Conservation (phyloP, 2,329 filamentous ascomycete species). For the Pestalotiopsis sp. region DNA sequence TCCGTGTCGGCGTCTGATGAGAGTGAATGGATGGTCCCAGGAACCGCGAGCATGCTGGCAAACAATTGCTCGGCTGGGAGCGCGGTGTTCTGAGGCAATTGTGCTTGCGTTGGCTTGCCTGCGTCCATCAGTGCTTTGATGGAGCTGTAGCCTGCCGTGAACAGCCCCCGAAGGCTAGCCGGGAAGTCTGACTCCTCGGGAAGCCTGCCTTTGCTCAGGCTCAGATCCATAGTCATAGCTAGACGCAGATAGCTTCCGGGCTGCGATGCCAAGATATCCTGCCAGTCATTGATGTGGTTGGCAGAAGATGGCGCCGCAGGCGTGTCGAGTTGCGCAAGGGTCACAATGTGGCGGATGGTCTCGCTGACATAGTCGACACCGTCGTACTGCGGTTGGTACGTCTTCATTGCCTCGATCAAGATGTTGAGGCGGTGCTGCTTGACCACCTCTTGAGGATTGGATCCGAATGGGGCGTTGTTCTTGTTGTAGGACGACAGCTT, state of each 20-base stretch:
- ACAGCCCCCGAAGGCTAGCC: constrained; percentile 37
- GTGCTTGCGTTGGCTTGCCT: neutral
- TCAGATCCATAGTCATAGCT: constrained; percentile 43
- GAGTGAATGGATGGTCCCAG: constrained; percentile 28
- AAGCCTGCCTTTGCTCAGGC: constrained; percentile 40
- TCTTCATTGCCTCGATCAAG: constrained; percentile 46
- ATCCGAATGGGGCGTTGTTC: constrained; percentile 17
- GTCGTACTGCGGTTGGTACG: constrained; percentile 45
- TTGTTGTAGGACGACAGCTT: constrained; percentile 32
- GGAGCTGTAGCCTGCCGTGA: constrained; percentile 37
- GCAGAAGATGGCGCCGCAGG: constrained; percentile 17
- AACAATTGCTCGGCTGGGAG: constrained; percentile 9
- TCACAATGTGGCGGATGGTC: constrained; percentile 42
- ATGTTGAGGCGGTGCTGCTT: constrained; percentile 45
- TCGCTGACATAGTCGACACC: constrained; percentile 45
- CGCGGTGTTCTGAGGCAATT: constrained; percentile 12
- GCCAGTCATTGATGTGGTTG: constrained; percentile 38
- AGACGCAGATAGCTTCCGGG: constrained; percentile 41
- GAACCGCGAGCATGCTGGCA: constrained; percentile 16
- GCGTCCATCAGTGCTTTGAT: constrained; percentile 29
- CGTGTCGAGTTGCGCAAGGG: constrained; percentile 38
- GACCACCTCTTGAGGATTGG: constrained; percentile 34
- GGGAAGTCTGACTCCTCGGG: constrained; percentile 42
- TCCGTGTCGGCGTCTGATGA: constrained; percentile 28
- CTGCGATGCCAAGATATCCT: constrained; percentile 40